Evolutionary conservation across 2,329 filamentous ascomycete genomes (phyloP).

Genomic region (Rosellinia necatrix): DNA sequence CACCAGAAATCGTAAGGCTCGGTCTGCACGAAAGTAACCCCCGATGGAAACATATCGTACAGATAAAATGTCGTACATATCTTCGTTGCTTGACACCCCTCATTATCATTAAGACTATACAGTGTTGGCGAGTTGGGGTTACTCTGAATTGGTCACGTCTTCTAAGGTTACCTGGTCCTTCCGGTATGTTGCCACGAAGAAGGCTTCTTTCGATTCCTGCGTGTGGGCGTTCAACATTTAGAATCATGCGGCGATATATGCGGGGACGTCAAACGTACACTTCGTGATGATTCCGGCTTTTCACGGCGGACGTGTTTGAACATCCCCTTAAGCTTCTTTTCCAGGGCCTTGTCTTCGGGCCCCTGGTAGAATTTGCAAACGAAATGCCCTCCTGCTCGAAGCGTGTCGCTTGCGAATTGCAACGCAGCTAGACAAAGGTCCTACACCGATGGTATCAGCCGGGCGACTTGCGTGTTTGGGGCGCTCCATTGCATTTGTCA

Average conservation of each 20-base stretch:
- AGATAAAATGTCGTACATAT: no score
- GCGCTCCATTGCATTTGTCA: neutral
- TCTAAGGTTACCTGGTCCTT: constrained; percentile 53
- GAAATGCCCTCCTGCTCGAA: constrained; percentile 84
- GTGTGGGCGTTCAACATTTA: constrained; percentile 17
- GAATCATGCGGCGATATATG: neutral
- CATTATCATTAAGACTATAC: no score
- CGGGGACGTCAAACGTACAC: constrained; percentile 58
- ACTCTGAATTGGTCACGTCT: constrained; percentile 15
- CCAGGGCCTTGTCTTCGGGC: constrained; percentile 78
- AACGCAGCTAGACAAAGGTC: constrained; percentile 88
- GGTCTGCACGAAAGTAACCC: no score
- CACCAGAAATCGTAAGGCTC: no score
- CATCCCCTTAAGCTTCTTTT: constrained; percentile 72
- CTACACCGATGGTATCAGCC: constrained; percentile 51
- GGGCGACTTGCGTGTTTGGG: neutral
- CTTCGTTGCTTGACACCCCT: no score
- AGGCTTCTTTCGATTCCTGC: constrained; percentile 83
- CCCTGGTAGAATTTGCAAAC: constrained; percentile 98
- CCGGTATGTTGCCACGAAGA: constrained; percentile 78
- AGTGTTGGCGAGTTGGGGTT: no score
- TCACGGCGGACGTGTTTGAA: constrained; percentile 83
- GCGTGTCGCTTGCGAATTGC: constrained; percentile 81
- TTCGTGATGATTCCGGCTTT: constrained; percentile 90
- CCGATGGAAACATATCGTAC: no score